phyloP scores from a whole-genome alignment of 371 early-diverging fungal genomes.

The Lichtheimia corymbifera region DNA sequence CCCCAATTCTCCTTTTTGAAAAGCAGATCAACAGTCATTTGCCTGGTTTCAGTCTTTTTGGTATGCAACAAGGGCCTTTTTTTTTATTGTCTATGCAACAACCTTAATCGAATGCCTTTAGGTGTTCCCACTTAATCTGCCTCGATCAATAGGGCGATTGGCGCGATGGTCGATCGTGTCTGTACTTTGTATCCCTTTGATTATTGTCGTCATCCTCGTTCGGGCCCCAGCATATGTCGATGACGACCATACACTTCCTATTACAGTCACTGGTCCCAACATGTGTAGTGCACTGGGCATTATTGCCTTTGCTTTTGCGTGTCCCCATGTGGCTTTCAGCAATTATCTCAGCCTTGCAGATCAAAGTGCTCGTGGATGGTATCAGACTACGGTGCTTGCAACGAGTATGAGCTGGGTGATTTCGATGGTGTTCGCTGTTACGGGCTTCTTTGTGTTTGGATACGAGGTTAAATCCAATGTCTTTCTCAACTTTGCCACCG shows the following conservation, averaged over 20 bases:
- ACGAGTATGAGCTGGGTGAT: slow-evolving; percentile 49
- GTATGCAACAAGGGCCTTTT: slow-evolving; percentile 17
- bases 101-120: neutral
- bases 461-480: slow-evolving; percentile 53
- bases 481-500: slow-evolving; percentile 56
- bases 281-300: slow-evolving; percentile 61
- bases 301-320: slow-evolving; percentile 67
- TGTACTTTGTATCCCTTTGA: slow-evolving; percentile 43
- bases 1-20: slow-evolving; percentile 18
- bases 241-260: slow-evolving; percentile 27
- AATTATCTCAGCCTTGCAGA: slow-evolving; percentile 51
- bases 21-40: slow-evolving; percentile 25
- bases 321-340: slow-evolving; percentile 59
- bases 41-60: slow-evolving; percentile 27
- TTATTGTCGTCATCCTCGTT: slow-evolving; percentile 36
- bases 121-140: slow-evolving; percentile 42
- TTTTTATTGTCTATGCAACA: neutral
- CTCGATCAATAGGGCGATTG: slow-evolving; percentile 47
- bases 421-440: slow-evolving; percentile 57
- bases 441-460: slow-evolving; percentile 61
- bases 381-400: slow-evolving; percentile 42
- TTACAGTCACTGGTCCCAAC: slow-evolving; percentile 50
- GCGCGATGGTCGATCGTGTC: slow-evolving; percentile 45
- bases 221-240: slow-evolving; percentile 42
- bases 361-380: slow-evolving; percentile 51